These are phyloP conservation scores for Blastomyces silverae DNA, from an alignment of 2,329 filamentous ascomycete species.

Conservation along the genomic window DNA sequence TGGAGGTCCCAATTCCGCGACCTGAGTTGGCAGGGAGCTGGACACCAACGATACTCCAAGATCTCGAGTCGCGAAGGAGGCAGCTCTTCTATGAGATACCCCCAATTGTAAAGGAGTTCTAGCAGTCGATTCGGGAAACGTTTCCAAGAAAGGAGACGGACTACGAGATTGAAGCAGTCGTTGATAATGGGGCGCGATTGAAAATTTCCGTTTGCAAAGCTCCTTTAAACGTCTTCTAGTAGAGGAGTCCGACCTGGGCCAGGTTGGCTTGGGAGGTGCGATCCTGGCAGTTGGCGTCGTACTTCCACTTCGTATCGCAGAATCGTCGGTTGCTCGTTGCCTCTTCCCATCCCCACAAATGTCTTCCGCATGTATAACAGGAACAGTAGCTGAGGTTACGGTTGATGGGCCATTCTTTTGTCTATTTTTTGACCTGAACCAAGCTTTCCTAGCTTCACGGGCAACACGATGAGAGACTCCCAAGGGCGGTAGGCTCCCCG, in stretches of 20 bases:
- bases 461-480: conserved; percentile 59
- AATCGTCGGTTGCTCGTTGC: conserved; percentile 15
- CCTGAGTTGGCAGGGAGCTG: conserved; percentile 35
- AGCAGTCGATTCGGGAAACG: conserved; percentile 30
- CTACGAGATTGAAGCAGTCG: conserved; percentile 55
- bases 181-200: conserved; percentile 58
- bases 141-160: conserved; percentile 51
- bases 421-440: conserved; percentile 44
- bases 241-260: conserved; percentile 53
- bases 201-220: conserved; percentile 56
- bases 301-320: conserved; percentile 38
- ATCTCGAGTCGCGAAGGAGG: conserved; percentile 40
- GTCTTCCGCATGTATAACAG: conserved; percentile 3
- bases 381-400: not conserved
- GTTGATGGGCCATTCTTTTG: conserved; percentile 21
- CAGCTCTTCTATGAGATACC: conserved; percentile 25
- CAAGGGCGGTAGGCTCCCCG: conserved; percentile 56
- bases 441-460: conserved; percentile 54
- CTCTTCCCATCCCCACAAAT: conserved; percentile 13
- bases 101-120: conserved; percentile 25
- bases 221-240: conserved; percentile 53
- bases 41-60: conserved; percentile 41
- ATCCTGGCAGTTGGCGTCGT: conserved; percentile 42
- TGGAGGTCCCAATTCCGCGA: conserved; percentile 22
- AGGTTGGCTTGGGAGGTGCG: conserved; percentile 36